Percentiles rank a stretch among this genome's conserved stretches.
Conservation (phyloP, 805 yeast genomes). For the Candida mattraensis region DNA sequence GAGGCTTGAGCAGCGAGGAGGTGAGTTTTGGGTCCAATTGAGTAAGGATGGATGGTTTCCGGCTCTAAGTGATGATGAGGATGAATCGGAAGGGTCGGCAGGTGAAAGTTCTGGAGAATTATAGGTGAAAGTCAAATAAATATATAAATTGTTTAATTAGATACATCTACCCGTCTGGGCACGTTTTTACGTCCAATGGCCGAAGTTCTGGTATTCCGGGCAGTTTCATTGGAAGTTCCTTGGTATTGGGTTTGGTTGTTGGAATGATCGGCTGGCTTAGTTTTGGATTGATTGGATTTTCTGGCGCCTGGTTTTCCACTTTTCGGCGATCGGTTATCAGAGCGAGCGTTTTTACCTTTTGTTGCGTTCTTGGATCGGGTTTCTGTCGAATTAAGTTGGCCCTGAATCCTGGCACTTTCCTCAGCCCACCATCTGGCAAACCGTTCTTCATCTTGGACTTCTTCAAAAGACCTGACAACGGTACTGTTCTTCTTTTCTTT, state of each 20-base stretch:
- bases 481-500: conserved; percentile 27
- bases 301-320: not conserved
- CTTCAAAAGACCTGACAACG: conserved; percentile 50
- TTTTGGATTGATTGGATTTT: conserved; percentile 1
- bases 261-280: too few species aligned
- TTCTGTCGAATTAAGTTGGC: conserved; percentile 27
- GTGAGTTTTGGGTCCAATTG: conserved; percentile 41
- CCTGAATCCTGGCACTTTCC: conserved; percentile 68
- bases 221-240: too few species aligned
- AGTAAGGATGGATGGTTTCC: conserved; percentile 62
- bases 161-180: too few species aligned
- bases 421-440: conserved; percentile 88
- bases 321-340: not conserved
- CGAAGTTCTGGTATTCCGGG: too few species aligned
- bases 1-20: conserved; percentile 32
- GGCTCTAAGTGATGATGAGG: conserved; percentile 39
- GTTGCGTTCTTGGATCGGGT: conserved; percentile 7
- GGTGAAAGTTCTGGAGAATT: too few species aligned
- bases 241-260: too few species aligned
- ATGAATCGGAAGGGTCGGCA: too few species aligned
- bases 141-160: too few species aligned
- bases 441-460: conserved; percentile 77
- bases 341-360: not conserved
- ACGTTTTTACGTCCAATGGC: too few species aligned
- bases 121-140: too few species aligned